Base-by-base conservation (phyloP, 176 grass and related monocot genomes). In the Aegilops longissima region DNA sequence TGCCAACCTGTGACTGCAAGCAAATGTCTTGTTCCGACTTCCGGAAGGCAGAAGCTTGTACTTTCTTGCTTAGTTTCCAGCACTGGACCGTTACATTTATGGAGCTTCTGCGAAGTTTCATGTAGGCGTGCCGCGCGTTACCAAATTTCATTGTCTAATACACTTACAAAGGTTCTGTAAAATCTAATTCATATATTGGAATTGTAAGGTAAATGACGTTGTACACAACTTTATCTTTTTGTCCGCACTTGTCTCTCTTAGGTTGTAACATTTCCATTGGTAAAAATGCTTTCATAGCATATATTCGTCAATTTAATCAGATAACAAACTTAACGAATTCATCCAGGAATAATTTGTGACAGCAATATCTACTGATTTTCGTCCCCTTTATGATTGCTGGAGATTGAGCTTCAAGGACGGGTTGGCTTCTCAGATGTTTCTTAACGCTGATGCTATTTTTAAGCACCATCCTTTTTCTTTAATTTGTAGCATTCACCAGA, bases 311-410 rank as follows among this genome's bases (percentile, higher is more conserved):
- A 82, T 8, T 69, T 39, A 69, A 51, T 58, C 38, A 13, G 23
- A 42, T 74, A 52, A 25, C 7, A 62, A 79, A 62, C 18, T 59
- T n/a, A 35, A 59, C 35, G 8, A 38, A 59, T 39, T 66, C 30
- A 24, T 20, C 11, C 29, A 2, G 42, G 39, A 38, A 54, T 31
- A 69, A 27, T 86, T 81, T 76, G 16, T 23, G 54, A 58, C 6
- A 58, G 17, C 18, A 23, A 80, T 23, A 18, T 87, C 9, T 27
- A 12, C 70, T 68, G n/a, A 76, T 76, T 5, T 58, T 47, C 35
- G 13, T 51, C 20, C 75, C 73, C 66, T 85, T 71, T 76, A 39
- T 88, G 82, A 77, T 86, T 64, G 30, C 27, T 86, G 92, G 76
- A 92, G 79, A 39, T 93, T 83, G 80, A 88, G 66, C 11, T 67